Evolutionary conservation across 805 yeast species (phyloP).

Genomic region (Monosporozyma solicola): DNA sequence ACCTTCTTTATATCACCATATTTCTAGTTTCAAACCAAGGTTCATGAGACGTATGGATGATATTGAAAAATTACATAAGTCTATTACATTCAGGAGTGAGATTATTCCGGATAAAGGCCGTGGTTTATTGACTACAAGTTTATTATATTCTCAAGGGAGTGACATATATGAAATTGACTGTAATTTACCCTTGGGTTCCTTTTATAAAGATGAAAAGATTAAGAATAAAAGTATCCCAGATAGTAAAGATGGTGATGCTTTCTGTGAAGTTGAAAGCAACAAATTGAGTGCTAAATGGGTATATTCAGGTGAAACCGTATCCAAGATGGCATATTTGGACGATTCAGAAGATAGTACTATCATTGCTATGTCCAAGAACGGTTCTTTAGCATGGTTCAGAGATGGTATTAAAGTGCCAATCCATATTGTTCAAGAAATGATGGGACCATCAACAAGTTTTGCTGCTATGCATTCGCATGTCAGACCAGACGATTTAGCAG

Average conservation of each 20-base stretch:
- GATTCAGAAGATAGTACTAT: conserved; percentile 33
- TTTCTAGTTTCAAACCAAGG: conserved; percentile 32
- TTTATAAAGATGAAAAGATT: conserved; percentile 6
- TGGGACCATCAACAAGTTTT: conserved; percentile 26
- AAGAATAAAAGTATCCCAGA: conserved; percentile 2
- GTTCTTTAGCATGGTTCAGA: conserved; percentile 29
- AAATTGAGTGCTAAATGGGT: conserved; percentile 21
- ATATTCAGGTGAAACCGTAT: conserved; percentile 26
- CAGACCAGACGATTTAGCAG: conserved; percentile 15
- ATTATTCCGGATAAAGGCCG: conserved; percentile 26
- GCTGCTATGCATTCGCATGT: conserved; percentile 24
- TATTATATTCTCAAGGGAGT: conserved; percentile 26
- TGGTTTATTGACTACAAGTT: conserved; percentile 19
- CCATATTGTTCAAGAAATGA: conserved; percentile 26
- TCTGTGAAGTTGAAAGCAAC: conserved; percentile 37
- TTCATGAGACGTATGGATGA: conserved; percentile 28
- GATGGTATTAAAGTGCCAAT: conserved; percentile 26
- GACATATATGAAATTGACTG: conserved; percentile 26
- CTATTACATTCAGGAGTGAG: conserved; percentile 21
- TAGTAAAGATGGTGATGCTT: conserved; percentile 47
- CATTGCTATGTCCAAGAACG: conserved; percentile 26
- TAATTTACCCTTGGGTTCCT: conserved; percentile 22
- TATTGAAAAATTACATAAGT: conserved; percentile 16
- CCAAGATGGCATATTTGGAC: conserved; percentile 20
- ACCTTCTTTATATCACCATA: conserved; percentile 20